Evolutionary conservation across 108 stramenopile species (phyloP), one percentile per base, ranked within the genome.

Genomic region (Phaeodactylum tricornutum): DNA sequence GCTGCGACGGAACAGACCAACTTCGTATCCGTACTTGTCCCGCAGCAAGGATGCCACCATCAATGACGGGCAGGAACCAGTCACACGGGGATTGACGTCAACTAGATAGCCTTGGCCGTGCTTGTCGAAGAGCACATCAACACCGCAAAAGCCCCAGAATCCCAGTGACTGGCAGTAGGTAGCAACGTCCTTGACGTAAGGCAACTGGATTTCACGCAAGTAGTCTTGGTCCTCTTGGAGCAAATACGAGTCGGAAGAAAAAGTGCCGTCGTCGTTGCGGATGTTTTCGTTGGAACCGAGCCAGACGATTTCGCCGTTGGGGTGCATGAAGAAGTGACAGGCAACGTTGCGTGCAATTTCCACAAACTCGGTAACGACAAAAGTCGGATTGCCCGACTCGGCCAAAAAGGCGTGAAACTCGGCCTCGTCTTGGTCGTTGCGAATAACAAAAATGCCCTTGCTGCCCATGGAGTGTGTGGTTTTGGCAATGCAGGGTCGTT

Each of bases 281-380:
- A 27, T 12, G 33, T 53, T 61, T 35, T 61, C 60, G 33, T 53
- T 54, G 28, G 60, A 61, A 23, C 60, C 60, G 14, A 61, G 45
- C 60, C 60, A 61, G 12, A 46, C 26, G 36, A 45, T 53, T 12
- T 17, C 21, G 4, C 60, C 60, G 35, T 61, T 54, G 19, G 60
- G 60, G 26, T 61, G 60, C 31, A 61, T 61, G 53, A 61, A 61
- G 41, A 61, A 61, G 30, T 61, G 60, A 20, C 60, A 53, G 11
- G 52, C 52, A 21, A 61, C 43, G 33, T 53, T 53, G 9, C 51
- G 60, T 26, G 29, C 29, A 34, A 53, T 53, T 14, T 61, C 43
- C 4, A 61, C 32, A 36, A 53, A 61, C 16, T 61, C 60, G 14
- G 50, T 35, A 27, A 61, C 52, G 17, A 61, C 44, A 27, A 30